Base-by-base conservation (phyloP, 257 asterid species). In the Solanum gandarillasii region DNA sequence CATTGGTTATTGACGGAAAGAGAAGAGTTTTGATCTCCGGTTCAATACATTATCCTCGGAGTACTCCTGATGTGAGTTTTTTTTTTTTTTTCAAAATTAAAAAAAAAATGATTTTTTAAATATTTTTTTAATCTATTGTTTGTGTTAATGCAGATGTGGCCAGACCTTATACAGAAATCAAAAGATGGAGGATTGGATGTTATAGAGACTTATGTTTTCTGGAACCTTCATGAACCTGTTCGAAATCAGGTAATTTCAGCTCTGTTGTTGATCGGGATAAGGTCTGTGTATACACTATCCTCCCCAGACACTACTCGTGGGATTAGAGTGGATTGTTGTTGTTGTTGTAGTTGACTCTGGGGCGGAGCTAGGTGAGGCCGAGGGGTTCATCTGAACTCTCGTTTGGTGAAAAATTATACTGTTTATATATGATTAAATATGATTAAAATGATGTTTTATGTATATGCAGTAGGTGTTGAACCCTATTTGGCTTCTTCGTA, bases 181-280 rank as follows among this genome's bases (percentile, higher is more conserved):
- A 96, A 96, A 84, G 98, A 93, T 21, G 99, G 99, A 88, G 99
- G 99, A 1, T 87, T 96, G 93, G 98, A 96, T 90, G 91, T 89
- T 14, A 93, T 96, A 7, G 94, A 96, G 82, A 96, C 99, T 12
- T 96, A 92, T 67, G 95, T 96, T 38, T 96, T 96, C 94, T 96
- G 99, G 99, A 94, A 95, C 87, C 83, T 92, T 89, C 99, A 96
- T 78, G 99, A 96, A 90, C 95, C 98, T 46, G 94, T 92, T 89
- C 92, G 93, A 72, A 96, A 95, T 86, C 92, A 96, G 98, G 98
- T 95, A 48, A 25, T 67, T 38, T 39, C 12, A 29, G 14, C 34
- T 83, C 1, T 13, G 9, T 14, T 70, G 35, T 25, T 27, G 20
- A 27, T 12, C 10, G 23, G 23, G 32, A 11, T 27, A 27, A 27